These are phyloP conservation scores for Phyllosticta citrichinensis DNA, from an alignment of 2,329 filamentous ascomycete species.

Conservation along the genomic window DNA sequence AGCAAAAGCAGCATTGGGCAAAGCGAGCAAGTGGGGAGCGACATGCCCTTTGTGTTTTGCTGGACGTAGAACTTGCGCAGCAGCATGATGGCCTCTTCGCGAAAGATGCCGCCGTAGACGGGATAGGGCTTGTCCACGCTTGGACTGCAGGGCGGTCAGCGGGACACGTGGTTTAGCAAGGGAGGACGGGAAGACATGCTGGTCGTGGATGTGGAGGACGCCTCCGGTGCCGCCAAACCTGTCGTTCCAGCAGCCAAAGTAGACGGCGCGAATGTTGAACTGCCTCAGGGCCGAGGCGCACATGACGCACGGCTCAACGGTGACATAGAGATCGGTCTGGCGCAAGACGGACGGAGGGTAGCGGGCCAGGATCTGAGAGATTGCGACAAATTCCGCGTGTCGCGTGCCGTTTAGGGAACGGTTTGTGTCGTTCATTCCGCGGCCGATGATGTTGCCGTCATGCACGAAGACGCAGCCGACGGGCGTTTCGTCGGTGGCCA, in stretches of 20 bases:
- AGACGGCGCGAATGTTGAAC: slow-evolving; percentile 77
- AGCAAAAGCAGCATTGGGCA: neutral
- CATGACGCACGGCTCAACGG: slow-evolving; percentile 98
- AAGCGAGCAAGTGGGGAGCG: neutral
- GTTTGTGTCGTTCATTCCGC: slow-evolving; percentile 96
- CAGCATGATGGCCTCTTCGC: slow-evolving; percentile 87
- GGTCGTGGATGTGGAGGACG: slow-evolving; percentile 76
- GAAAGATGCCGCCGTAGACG: slow-evolving; percentile 76
- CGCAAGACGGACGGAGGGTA: slow-evolving; percentile 59
- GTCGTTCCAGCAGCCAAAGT: slow-evolving; percentile 92
- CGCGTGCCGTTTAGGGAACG: slow-evolving; percentile 77
- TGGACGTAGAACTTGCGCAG: slow-evolving; percentile 94
- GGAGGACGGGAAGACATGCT: slow-evolving; percentile 32
- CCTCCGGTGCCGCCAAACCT: slow-evolving; percentile 94
- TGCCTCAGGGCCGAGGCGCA: slow-evolving; percentile 88
- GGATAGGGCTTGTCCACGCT: slow-evolving; percentile 71
- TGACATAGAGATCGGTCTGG: slow-evolving; percentile 81
- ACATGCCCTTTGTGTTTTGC: slow-evolving; percentile 81
- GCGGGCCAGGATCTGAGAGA: slow-evolving; percentile 54
- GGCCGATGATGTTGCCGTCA: slow-evolving; percentile 66
- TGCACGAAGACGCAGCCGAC: slow-evolving; percentile 93
- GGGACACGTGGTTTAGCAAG: neutral
- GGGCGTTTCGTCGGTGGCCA: slow-evolving; percentile 81
- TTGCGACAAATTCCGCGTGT: slow-evolving; percentile 89
- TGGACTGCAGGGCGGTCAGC: slow-evolving; percentile 32